Conservation (phyloP, 306 rosid species). For the Luffa acutangula region DNA sequence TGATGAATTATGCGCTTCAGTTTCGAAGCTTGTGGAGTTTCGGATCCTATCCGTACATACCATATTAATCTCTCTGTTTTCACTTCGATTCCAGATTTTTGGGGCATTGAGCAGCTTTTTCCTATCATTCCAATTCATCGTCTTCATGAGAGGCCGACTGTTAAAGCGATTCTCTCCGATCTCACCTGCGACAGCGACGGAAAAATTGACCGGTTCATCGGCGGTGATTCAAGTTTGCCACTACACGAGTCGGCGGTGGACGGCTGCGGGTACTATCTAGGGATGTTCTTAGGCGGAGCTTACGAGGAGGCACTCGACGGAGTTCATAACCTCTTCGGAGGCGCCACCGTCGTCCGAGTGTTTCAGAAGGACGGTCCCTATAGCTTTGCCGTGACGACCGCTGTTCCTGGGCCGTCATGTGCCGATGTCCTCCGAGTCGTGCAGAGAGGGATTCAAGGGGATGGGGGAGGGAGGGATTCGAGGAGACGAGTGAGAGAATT, state of each 20-base stretch:
- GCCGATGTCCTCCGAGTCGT: constrained; percentile 75
- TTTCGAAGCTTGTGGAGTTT: constrained; percentile 44
- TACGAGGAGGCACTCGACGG: constrained; percentile 99
- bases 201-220: constrained; percentile 67
- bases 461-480: too few species aligned
- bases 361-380: constrained; percentile 78
- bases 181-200: constrained; percentile 93
- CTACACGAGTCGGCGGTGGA: constrained; percentile 62
- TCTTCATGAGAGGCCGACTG: constrained; percentile 49
- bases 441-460: too few species aligned
- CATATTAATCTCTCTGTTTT: constrained; percentile 70
- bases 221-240: constrained; percentile 62
- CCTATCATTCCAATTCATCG: constrained; percentile 85
- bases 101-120: constrained; percentile 66
- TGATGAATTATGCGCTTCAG: constrained; percentile 56
- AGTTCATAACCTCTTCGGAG: constrained; percentile 77
- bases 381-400: constrained; percentile 72
- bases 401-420: constrained; percentile 59
- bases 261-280: constrained; percentile 48
- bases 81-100: constrained; percentile 73
- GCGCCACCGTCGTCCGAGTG: constrained; percentile 79
- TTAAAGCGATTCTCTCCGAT: constrained; percentile 54
- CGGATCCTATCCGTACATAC: constrained; percentile 41
- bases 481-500: too few species aligned
- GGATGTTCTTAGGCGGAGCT: constrained; percentile 97